Base-by-base conservation (phyloP, 257 asterid species). In the Solanum bulbocastanum region DNA sequence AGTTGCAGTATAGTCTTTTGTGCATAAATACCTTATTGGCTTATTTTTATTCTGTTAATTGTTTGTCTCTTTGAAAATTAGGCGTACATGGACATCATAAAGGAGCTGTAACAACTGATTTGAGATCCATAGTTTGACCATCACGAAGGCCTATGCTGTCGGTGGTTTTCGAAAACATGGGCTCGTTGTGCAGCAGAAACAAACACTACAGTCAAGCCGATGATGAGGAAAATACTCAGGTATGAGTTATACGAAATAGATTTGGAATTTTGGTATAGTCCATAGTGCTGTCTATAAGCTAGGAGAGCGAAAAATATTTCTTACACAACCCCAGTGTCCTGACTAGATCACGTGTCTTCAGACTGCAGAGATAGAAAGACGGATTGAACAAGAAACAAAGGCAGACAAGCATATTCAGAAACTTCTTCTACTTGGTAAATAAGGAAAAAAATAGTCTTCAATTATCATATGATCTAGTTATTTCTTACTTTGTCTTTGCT, bases 351-450 rank as follows among this genome's bases (percentile, higher is more conserved):
- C 76, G 88, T 52, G 69, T 88, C 86, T 88, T 76, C 94, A 97
- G 99, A 91, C 99, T 92, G 98, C 96, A 82, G 99, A 96, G 87
- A 96, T 97, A 88, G 99, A 96, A 90, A 93, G 99, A 92, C 92
- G 99, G 88, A 97, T 96, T 56, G 99, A 97, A 90, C 99, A 92
- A 92, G 99, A 97, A 93, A 90, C 99, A 5, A 96, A 97, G 88
- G 98, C 99, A 10, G 99, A 97, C 91, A 94, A 93, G 91, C 99
- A 97, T 89, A 95, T 96, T 89, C 99, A 96, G 92, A 97, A 96
- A 89, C 98, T 97, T 91, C 96, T 97, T 42, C 92, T 97, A 91
- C 98, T 97, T 81, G 99, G 99, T 97, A 92, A 30, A 71, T 49
- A 20, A 30, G 85, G 35, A 49, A 30, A 16, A 7, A 22, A 6